Evolutionary conservation across 768 basidiomycete species (phyloP), one percentile per base, ranked within the genome.

Genomic region (Boletellus emodensis): DNA sequence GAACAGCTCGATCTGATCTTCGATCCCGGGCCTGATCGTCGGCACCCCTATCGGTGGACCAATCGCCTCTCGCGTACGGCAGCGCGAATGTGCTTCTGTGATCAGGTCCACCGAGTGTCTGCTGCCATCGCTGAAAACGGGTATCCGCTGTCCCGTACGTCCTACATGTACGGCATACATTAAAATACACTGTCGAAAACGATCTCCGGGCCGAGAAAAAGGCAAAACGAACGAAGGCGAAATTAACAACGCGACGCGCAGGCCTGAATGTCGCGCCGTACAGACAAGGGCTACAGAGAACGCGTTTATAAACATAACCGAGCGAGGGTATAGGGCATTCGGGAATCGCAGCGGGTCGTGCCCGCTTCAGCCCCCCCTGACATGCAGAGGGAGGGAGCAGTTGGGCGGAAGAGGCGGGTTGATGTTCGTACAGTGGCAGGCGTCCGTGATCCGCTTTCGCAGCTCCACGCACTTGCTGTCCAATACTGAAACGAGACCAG

Each of bases 391-490:
- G 13, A 77, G 62, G 13, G 74, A 67, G 53, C 58, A 71, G 39
- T 63, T 70, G 30, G 72, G 59, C 13, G 73, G 67, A 44, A 70
- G 64, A 3, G 79, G 80, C 3, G 65, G 69, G 13, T 70, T 67
- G 18, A 76, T 68, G 11, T 74, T 71, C 32, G 68, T 72, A 22
- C 68, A 56, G 36, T 65, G 64, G 52, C 81, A 82, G 12, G 79
- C 79, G 4, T 77, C 74, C 13, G 69, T 69, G 30, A 83, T 68
- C 40, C 74, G 72, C 57, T 72, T 73, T 34, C 79, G 75, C 46
- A 83, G 62, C 10, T 75, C 75, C 18, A 75, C 72, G 60, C 75
- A 75, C 50, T 76, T 77, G 47, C 63, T 63, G 61, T 76, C 75
- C 24, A 81, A 72, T 34, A 68, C 81, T 82, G 46, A 24, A 54